phyloP scores from a whole-genome alignment of 345 rosid species.

The rapeseed (Brassica napus) region Da-Ae NC_063446.1:26064001-26064500 shows the following conservation, averaged over 20 bases:
- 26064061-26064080: not conserved
- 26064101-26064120: not conserved
- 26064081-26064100: too few relatives aligned
- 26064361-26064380: not conserved
- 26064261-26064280: not conserved
- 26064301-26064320: not conserved
- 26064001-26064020: not conserved
- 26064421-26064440: conserved; percentile 77
- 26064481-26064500: conserved; percentile 73
- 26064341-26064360: not conserved
- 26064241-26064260: not conserved
- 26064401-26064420: conserved; percentile 88
- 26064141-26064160: not conserved
- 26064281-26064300: not conserved
- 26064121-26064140: not conserved
- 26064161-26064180: not conserved
- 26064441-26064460: conserved; percentile 91
- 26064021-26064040: not conserved
- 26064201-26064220: too few relatives aligned
- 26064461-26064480: conserved; percentile 90
- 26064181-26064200: not conserved
- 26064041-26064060: not conserved
- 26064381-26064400: conserved; percentile 44
- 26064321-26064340: not conserved
- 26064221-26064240: too few relatives aligned